Base-by-base conservation (phyloP, 139 green algal species). In the Coelastrella sp. region DNA sequence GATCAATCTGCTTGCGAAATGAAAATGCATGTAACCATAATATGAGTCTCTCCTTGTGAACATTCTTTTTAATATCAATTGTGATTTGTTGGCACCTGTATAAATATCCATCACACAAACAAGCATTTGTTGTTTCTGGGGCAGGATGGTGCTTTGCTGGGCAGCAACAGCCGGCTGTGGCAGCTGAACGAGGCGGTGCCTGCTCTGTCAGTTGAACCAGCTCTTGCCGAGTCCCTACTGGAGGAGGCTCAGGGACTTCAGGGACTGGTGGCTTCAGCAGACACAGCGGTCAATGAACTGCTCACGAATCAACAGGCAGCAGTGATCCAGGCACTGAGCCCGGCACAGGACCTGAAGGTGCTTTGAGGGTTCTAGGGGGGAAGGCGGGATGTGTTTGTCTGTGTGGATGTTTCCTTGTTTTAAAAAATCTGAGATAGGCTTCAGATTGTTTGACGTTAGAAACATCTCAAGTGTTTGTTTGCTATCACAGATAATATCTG, bases 161-260 rank as follows among this genome's bases (percentile, higher is more conserved):
- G 60, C 11, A 25, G 25, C 25, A 74, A 27, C 60, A 75, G 63
- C 6, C n/a, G 15, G 20, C 56, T 91, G 27, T 91, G 87, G 87
- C 87, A 91, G 66, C 19, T 91, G 6, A 91, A 63, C 17, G 87
- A 91, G 78, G 58, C 87, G 7, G 7, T 91, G 0, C 87, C 87
- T 4, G 56, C 27, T 7, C 78, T 91, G 20, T 87, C 78, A n/a
- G 65, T 59, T 19, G 87, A 91, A 72, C 87, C 87, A 7, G 65
- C 65, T 19, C 63, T 82, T 20, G 78, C 87, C 20, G 76, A 25
- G n/a, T 56, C 65, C 0, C 78, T 79, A 15, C 35, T 78, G 6
- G 87, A 81, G 0, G 78, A 87, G 17, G 78, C 59, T 22, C 22
- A 74, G 49, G 65, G 27, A 9, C 78, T 91, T 65, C 56, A 70